Evolutionary conservation across 108 stramenopile genomes (phyloP), one percentile per base, ranked within the genome.

Genomic region (Pseudonitzschia multiseries): DNA sequence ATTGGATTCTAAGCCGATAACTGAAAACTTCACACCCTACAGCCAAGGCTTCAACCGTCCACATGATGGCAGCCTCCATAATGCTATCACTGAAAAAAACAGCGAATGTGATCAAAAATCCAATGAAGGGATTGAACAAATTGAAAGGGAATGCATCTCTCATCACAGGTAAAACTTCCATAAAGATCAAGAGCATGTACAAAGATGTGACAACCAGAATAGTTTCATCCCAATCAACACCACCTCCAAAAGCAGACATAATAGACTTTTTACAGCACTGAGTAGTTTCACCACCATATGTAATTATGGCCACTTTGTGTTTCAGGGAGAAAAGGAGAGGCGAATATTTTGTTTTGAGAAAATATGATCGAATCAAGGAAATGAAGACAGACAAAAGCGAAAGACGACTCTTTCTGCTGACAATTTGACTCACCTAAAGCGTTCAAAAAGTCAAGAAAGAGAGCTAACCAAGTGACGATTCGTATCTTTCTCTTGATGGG

Each of bases 91-190:
- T 60, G 51, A 82, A 82, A 51, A 82, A 82, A 46, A 77, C 65
- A 24, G 72, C 81, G 61, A 82, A 82, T 4, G 81, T 82, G 36
- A 82, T 77, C 29, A 77, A 20, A 43, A 82, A 82, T 4, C 81
- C 81, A 33, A 82, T 50, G 36, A 77, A 56, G 14, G 81, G 81
- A 57, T 70, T 57, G 6, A 57, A 24, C 28, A 57, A 24, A 33
- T 70, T 70, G 56, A 82, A 74, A 2, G 81, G 81, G 29, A 82
- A 77, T 21, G 72, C 72, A 43, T 74, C 63, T 59, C 72, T 66
- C 26, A 82, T 41, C 14, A 80, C 79, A 28, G 81, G 81, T 18
- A 75, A 6, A 28, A 82, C 68, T 72, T 82, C 81, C 50, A 71
- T 1, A 50, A 82, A 73, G 48, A 82, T 77, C 69, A 82, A 60